Percentiles rank a stretch among this genome's conserved stretches.
phyloP scores from a whole-genome alignment of 2,329 filamentous ascomycete species.

The Clonostachys rosea region DNA sequence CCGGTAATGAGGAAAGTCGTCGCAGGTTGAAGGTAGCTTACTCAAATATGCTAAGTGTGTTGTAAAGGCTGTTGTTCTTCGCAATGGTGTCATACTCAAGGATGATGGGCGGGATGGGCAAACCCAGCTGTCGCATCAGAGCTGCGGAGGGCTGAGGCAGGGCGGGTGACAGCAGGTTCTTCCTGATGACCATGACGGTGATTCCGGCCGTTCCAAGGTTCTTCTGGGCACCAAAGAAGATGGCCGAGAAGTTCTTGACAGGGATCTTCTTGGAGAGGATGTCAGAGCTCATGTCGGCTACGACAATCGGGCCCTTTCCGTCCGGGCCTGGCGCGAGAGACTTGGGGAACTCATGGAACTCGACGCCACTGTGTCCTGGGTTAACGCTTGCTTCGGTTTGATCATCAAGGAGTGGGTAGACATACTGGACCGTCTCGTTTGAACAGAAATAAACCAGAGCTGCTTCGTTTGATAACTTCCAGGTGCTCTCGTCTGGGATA shows the following conservation, averaged over 20 bases:
- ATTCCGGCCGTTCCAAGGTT: conserved; percentile 85
- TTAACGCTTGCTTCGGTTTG: no score
- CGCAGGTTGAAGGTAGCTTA: conserved; percentile 24
- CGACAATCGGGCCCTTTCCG: conserved; percentile 68
- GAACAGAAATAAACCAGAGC: conserved; percentile 86
- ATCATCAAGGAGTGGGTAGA: no score
- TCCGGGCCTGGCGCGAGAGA: conserved; percentile 51
- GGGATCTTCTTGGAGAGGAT: conserved; percentile 80
- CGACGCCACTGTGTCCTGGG: conserved; percentile 42
- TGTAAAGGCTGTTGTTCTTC: conserved; percentile 94
- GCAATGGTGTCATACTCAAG: conserved; percentile 80
- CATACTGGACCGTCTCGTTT: conserved; percentile 57
- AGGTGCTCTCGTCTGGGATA: conserved; percentile 73
- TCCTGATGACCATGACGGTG: conserved; percentile 81
- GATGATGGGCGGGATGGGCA: conserved; percentile 76
- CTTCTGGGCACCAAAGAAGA: conserved; percentile 95
- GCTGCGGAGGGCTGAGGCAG: conserved; percentile 60
- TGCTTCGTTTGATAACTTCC: conserved; percentile 65
- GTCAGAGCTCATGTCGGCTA: conserved; percentile 93
- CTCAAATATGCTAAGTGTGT: conserved; percentile 91
- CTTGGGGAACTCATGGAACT: conserved; percentile 74
- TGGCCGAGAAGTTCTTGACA: conserved; percentile 71
- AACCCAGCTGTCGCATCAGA: conserved; percentile 67
- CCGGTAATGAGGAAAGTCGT: no score
- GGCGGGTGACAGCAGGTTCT: conserved; percentile 68